phyloP scores from a whole-genome alignment of 2,329 filamentous ascomycete species.

The Paracorniculantispora psalliotae region DNA sequence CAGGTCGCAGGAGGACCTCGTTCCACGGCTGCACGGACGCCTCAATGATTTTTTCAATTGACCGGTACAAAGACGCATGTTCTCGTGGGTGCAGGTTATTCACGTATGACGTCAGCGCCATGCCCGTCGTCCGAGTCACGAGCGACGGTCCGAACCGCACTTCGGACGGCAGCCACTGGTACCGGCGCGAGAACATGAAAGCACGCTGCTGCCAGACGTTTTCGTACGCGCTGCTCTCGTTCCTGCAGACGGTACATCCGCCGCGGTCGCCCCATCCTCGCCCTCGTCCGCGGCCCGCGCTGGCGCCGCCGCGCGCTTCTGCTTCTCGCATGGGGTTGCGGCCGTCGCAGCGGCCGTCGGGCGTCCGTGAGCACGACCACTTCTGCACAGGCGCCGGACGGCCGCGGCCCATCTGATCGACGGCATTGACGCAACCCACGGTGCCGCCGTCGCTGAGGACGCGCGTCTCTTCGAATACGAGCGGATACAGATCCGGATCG shows the following conservation, averaged over 20 bases:
- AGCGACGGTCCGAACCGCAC: constrained; percentile 11
- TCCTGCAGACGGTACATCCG: no score
- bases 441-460: not conserved
- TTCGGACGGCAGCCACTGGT: constrained; percentile 19
- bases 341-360: not conserved
- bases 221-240: not conserved
- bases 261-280: no score
- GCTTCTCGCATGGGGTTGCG: no score
- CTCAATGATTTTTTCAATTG: constrained; percentile 15
- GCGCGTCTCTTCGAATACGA: not conserved
- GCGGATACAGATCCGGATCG: not conserved
- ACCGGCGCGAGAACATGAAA: constrained; percentile 8
- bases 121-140: constrained; percentile 6
- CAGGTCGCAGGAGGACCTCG: not conserved
- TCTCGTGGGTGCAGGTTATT: constrained; percentile 17
- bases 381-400: not conserved
- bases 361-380: not conserved
- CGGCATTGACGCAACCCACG: not conserved
- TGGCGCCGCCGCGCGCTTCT: no score
- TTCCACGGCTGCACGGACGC: constrained; percentile 13
- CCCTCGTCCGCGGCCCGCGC: no score
- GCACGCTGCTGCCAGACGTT: not conserved
- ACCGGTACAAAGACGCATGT: constrained; percentile 14
- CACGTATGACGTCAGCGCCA: constrained; percentile 16
- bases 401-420: not conserved